Evolutionary conservation across 1,284 basidiomycete species (phyloP), one percentile per base, ranked within the genome.

Genomic region (Phaffia rhodozyma): DNA sequence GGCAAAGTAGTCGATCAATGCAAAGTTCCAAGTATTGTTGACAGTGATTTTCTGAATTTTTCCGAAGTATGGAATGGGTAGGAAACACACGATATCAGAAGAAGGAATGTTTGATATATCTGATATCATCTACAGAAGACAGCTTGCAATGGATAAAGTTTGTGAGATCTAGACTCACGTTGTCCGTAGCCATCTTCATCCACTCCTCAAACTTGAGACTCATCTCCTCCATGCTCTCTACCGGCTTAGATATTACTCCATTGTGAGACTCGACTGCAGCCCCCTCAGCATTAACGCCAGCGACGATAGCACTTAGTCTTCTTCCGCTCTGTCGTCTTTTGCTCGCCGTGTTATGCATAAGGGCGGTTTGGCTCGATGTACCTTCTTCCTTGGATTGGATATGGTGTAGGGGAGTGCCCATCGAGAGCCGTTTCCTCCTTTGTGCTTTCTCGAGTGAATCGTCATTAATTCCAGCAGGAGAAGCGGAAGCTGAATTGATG

Each of bases 181-280:
- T 97, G 74, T 97, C 96, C 6, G 94, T 97, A 1, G 93, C 93
- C 84, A 98, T 87, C 80, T 97, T 98, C 94, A 99, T 98, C 94
- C 96, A 98, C 74, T 98, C 92, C 74, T 98, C 94, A 72, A 87
- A 93, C 71, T 92, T 93, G 49, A 84, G 86, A 75, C 80, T 88
- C 83, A 89, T 88, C 38, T 90, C 83, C 70, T 91, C 88, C 69
- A 86, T 75, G 48, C 59, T 66, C 55, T 60, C 66, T 38, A 59
- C 49, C 9, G 49, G 49, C 21, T 25, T 48, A 9, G n/a, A n/a
- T 27, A 52, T 52, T 21, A n/a, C 58, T 2, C 29, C 58, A 32
- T 32, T 18, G 6, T 29, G 54, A 11, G 38, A 43, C 13, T 7
- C 2, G 13, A 11, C 13, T 16, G 38, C 13, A 16, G 38, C 5